Base-by-base conservation (phyloP, 805 yeast species). In the Torulaspora gathmanii region DNA sequence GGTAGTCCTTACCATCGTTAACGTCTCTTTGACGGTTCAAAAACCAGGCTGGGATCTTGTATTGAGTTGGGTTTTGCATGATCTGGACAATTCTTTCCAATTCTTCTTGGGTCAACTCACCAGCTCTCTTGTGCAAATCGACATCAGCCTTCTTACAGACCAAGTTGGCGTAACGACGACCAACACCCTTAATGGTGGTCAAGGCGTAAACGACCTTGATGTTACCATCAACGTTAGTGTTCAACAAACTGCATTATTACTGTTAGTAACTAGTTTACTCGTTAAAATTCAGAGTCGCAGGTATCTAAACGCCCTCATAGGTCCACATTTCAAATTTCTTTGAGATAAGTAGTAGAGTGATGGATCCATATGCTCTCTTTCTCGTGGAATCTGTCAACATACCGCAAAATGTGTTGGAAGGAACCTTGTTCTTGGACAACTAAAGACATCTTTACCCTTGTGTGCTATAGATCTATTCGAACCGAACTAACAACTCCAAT, bases 161-260 rank as follows among this genome's bases (percentile, higher is more conserved):
- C 80, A 93, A 82, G 90, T 95, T 93, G 77, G 99, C 82, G 86
- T 91, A 95, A 82, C 99, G 93, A 79, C 98, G 95, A 82, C 99
- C 99, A 70, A 93, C 98, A 90, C 99, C 99, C 82, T 96, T 87
- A 75, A 93, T 95, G 79, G 90, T 86, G 83, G 99, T 90, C 80
- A 93, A 82, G 75, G 99, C 99, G 87, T 90, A 95, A 93, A 93
- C 95, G 77, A 93, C 83, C 85, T 93, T 93, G 83, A 91, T 91
- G 89, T 95, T 90, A 86, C 99, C 99, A 78, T 93, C 99, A 75
- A 93, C 97, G 90, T 93, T 93, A 80, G 99, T 93, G 89, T 95
- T 93, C 79, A 93, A 88, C 82, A 93, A 87, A 91, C 95, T 84
- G 72, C 52, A 61, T 37, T 54, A 47, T 45, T 15, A 20, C 10